Conservation (phyloP, 495 filamentous ascomycete genomes). For the Chlorociboria aeruginascens region DNA sequence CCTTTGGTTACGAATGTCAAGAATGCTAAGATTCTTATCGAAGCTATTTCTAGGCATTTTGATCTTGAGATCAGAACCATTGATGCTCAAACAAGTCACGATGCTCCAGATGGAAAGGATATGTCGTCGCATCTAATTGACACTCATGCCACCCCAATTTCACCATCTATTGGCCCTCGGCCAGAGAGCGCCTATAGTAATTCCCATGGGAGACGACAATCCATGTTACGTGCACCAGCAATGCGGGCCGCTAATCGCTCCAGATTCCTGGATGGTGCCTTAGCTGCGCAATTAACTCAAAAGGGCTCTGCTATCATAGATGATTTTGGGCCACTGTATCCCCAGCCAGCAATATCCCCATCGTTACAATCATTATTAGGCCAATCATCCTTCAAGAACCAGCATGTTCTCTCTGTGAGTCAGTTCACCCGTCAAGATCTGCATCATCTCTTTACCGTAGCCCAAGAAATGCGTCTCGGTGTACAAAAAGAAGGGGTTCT, state of each 20-base stretch:
- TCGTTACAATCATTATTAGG: conserved; percentile 59
- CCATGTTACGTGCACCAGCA: conserved; percentile 14
- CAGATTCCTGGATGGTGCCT: conserved; percentile 15
- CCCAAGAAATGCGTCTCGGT: conserved; percentile 89
- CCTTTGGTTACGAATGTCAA: conserved; percentile 97
- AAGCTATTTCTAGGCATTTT: conserved; percentile 82
- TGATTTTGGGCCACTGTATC: conserved; percentile 36
- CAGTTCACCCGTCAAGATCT: conserved; percentile 79
- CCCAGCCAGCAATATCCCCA: conserved; percentile 34
- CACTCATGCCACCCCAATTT: conserved; percentile 39
- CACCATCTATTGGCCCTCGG: conserved; percentile 26
- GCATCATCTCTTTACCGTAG: conserved; percentile 88
- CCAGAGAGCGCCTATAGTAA: conserved; percentile 11
- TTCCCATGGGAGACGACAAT: conserved; percentile 8
- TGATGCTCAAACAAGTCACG: conserved; percentile 83
- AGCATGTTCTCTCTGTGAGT: conserved; percentile 79
- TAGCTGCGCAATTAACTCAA: conserved; percentile 6
- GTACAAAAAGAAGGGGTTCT: conserved; percentile 84
- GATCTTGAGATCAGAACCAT: conserved; percentile 67
- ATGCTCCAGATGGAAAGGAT: conserved; percentile 52
- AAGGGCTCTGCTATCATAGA: conserved; percentile 22
- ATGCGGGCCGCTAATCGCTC: conserved; percentile 20
- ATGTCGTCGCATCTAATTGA: conserved; percentile 60
- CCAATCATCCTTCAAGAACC: conserved; percentile 70
- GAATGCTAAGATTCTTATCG: conserved; percentile 94